A percentile compares a stretch with the other conserved stretches of the same genome.
Evolutionary conservation across 2,329 filamentous ascomycete species (phyloP).

Genomic region (Penicillium sp.): DNA sequence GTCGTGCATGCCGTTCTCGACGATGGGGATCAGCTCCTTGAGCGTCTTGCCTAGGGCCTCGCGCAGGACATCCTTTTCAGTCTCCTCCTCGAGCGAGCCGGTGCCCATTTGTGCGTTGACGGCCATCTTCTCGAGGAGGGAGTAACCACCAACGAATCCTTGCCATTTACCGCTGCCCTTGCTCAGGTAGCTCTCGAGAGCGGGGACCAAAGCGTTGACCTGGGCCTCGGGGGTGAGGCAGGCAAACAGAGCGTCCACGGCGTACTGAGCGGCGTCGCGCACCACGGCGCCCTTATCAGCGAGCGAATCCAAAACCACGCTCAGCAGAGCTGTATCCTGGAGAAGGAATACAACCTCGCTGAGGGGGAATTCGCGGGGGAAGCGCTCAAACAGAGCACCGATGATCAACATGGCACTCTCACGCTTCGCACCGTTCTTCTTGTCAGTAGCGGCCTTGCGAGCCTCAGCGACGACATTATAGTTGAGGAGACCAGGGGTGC

Average conservation of each 20-base stretch:
- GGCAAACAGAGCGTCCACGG: constrained; percentile 83
- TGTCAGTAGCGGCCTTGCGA: constrained; percentile 82
- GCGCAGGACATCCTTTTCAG: constrained; percentile 85
- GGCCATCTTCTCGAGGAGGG: constrained; percentile 88
- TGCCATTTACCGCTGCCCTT: constrained; percentile 96
- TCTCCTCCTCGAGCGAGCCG: constrained; percentile 81
- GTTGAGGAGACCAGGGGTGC: constrained; percentile 63
- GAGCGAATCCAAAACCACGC: constrained; percentile 78
- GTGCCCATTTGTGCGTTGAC: constrained; percentile 88
- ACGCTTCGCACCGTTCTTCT: constrained; percentile 84
- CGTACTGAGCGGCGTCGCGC: constrained; percentile 90
- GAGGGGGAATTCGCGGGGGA: constrained; percentile 75
- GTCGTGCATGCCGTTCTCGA: constrained; percentile 94
- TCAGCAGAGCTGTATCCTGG: constrained; percentile 76
- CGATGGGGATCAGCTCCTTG: constrained; percentile 84
- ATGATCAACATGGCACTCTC: constrained; percentile 95
- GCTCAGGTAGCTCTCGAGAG: constrained; percentile 73
- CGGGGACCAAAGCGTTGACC: constrained; percentile 79
- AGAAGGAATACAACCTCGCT: constrained; percentile 81
- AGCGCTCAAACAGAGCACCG: constrained; percentile 89
- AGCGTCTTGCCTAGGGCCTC: constrained; percentile 82
- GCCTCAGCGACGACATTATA: constrained; percentile 68
- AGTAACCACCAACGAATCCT: constrained; percentile 84
- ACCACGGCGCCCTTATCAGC: constrained; percentile 89
- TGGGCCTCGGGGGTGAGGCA: constrained; percentile 81